Conservation (phyloP, 1,284 basidiomycete species). For the Sphaerobolus stellatus region DNA sequence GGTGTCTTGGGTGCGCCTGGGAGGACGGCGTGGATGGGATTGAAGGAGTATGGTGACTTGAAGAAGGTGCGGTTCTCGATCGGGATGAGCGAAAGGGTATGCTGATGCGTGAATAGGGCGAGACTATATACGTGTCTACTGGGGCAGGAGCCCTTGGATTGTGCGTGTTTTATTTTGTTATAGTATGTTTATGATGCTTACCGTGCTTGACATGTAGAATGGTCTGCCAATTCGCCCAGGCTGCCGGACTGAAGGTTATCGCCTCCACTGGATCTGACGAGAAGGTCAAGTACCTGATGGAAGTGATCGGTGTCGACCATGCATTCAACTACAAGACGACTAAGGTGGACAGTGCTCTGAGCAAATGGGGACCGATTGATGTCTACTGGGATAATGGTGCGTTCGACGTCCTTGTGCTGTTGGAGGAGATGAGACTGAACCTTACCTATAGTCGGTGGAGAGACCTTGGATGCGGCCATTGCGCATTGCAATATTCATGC, state of each 20-base stretch:
- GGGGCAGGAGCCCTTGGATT: conserved; percentile 25
- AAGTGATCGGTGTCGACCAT: conserved; percentile 24
- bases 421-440: not conserved
- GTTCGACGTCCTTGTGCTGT: not conserved
- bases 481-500: not conserved
- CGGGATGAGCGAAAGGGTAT: not conserved
- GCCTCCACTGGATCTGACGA: conserved; percentile 24
- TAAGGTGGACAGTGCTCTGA: conserved; percentile 19
- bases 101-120: not conserved
- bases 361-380: conserved; percentile 24
- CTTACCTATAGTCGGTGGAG: not conserved
- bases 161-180: conserved; percentile 1
- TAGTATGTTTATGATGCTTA: too few species aligned
- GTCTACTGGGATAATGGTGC: conserved; percentile 10
- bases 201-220: too few species aligned
- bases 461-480: not conserved
- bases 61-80: conserved; percentile 1
- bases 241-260: conserved; percentile 26
- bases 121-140: conserved; percentile 22
- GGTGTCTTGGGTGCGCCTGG: conserved; percentile 32
- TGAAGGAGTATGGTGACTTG: conserved; percentile 1
- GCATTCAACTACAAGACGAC: conserved; percentile 26
- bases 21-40: conserved; percentile 34
- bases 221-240: conserved; percentile 28
- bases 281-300: conserved; percentile 28